These are phyloP conservation scores for Aspergillus sojae DNA, from an alignment of 2,329 filamentous ascomycete genomes.

Conservation along the genomic window DNA sequence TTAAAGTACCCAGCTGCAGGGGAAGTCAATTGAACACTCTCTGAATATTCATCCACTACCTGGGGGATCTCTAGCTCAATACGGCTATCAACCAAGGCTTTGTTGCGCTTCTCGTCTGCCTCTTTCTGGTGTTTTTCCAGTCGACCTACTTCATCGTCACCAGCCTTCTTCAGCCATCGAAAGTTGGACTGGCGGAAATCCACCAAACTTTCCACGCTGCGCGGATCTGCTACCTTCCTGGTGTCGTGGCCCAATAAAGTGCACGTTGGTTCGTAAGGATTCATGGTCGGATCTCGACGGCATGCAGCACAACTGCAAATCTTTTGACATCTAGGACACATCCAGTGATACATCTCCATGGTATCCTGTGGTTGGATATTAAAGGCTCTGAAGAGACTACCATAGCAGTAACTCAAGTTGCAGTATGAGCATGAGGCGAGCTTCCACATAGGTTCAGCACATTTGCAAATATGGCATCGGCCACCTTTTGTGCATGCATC, in stretches of 20 bases:
- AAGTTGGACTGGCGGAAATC: conserved; percentile 90
- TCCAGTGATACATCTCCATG: conserved; percentile 80
- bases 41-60: not conserved
- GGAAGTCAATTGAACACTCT: conserved; percentile 33
- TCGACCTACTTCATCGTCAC: conserved; percentile 52
- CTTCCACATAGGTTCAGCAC: conserved; percentile 80
- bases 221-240: conserved; percentile 81
- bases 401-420: conserved; percentile 81
- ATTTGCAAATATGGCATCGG: conserved; percentile 80
- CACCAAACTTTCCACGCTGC: conserved; percentile 86
- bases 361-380: conserved; percentile 83
- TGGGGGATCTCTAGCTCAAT: conserved; percentile 39
- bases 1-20: conserved; percentile 8
- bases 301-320: conserved; percentile 88
- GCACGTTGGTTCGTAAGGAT: conserved; percentile 81
- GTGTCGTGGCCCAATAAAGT: conserved; percentile 91
- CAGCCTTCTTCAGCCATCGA: conserved; percentile 70
- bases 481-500: conserved; percentile 55
- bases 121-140: conserved; percentile 55
- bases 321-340: conserved; percentile 81
- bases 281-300: conserved; percentile 67
- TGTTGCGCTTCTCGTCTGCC: conserved; percentile 55
- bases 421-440: conserved; percentile 81
- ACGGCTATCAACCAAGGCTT: conserved; percentile 49
- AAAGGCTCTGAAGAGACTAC: conserved; percentile 87